Evolutionary conservation across 192 early-diverging fungal species (phyloP).

Genomic region (Coemansia furcata): DNA sequence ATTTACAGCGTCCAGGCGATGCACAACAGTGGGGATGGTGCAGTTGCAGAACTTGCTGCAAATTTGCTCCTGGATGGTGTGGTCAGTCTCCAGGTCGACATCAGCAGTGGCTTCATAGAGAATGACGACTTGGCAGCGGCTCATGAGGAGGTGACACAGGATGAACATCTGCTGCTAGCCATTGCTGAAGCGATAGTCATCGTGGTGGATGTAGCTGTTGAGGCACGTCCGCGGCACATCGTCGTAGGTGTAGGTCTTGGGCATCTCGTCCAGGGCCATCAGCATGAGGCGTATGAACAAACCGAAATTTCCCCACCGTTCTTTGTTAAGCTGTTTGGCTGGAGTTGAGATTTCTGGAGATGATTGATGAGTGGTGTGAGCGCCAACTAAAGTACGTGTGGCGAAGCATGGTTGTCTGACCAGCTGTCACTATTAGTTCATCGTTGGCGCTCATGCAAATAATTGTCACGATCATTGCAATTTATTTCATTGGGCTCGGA

Average conservation of each 20-base stretch:
- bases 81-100: slow-evolving; percentile 52
- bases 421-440: slow-evolving; percentile 52
- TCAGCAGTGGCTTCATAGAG: slow-evolving; percentile 71
- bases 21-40: slow-evolving; percentile 64
- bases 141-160: slow-evolving; percentile 60
- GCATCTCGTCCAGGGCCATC: slow-evolving; percentile 9
- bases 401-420: slow-evolving; percentile 52
- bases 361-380: slow-evolving; percentile 62
- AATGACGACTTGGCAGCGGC: slow-evolving; percentile 55
- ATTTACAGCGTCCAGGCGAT: slow-evolving; percentile 70
- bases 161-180: slow-evolving; percentile 66
- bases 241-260: neutral
- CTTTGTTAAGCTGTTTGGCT: slow-evolving; percentile 80
- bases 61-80: slow-evolving; percentile 35
- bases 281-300: slow-evolving; percentile 9
- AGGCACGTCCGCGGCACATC: neutral
- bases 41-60: slow-evolving; percentile 51
- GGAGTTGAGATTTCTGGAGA: slow-evolving; percentile 68
- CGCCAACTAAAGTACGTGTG: slow-evolving; percentile 59
- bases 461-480: slow-evolving; percentile 58
- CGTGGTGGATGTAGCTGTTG: slow-evolving; percentile 6
- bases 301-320: neutral
- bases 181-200: slow-evolving; percentile 24
- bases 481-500: slow-evolving; percentile 58
- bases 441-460: slow-evolving; percentile 62